phyloP scores from a whole-genome alignment of 2,329 filamentous ascomycete genomes.

The Aureobasidium leucospermi region DNA sequence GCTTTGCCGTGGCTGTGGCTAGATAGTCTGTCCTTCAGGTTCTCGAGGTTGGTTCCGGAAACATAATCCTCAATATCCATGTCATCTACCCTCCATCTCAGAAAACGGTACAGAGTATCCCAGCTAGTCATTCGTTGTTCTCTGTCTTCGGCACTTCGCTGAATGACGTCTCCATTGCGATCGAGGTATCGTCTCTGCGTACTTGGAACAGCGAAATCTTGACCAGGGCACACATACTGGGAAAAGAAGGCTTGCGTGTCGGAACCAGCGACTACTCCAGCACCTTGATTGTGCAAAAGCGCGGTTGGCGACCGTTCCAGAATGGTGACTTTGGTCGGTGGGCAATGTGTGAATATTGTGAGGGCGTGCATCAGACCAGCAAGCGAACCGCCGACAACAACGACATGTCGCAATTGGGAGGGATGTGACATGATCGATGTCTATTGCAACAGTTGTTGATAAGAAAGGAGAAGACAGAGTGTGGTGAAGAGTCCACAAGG shows the following conservation, averaged over 20 bases:
- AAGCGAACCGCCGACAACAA: slow-evolving; percentile 26
- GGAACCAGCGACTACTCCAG: slow-evolving; percentile 41
- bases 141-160: slow-evolving; percentile 24
- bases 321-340: slow-evolving; percentile 22
- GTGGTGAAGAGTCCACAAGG: no score
- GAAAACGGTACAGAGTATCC: slow-evolving; percentile 40
- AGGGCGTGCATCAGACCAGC: slow-evolving; percentile 25
- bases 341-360: slow-evolving; percentile 20
- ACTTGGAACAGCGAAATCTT: slow-evolving; percentile 25
- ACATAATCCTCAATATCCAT: slow-evolving; percentile 24
- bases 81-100: slow-evolving; percentile 41
- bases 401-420: slow-evolving; percentile 11
- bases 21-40: neutral
- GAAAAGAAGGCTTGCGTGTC: slow-evolving; percentile 37
- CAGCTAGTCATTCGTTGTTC: slow-evolving; percentile 43
- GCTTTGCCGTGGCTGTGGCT: slow-evolving; percentile 17
- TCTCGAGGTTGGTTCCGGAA: slow-evolving; percentile 11
- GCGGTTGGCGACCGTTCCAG: slow-evolving; percentile 37
- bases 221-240: slow-evolving; percentile 33
- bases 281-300: slow-evolving; percentile 43
- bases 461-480: no score
- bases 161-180: slow-evolving; percentile 22
- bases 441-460: no score
- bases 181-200: slow-evolving; percentile 24
- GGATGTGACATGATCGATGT: no score